Percentiles rank a stretch among this genome's conserved stretches.
Conservation (phyloP, 805 yeast species). For the Saccharomycopsis amapae region DNA sequence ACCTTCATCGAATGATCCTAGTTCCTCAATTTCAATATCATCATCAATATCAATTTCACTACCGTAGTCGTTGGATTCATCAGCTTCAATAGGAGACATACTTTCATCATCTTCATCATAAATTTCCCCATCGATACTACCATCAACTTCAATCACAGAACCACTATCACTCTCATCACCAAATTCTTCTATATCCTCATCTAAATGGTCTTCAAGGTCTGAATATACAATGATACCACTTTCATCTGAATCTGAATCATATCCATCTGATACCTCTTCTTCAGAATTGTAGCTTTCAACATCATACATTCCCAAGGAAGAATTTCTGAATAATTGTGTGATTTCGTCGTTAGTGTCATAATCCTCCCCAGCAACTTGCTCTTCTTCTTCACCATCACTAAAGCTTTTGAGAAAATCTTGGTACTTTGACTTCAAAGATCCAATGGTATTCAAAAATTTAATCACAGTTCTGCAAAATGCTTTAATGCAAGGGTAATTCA, state of each 20-base stretch:
- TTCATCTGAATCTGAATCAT: slow-evolving; percentile 36
- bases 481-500: slow-evolving; percentile 63
- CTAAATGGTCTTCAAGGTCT: slow-evolving; percentile 33
- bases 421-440: slow-evolving; percentile 47
- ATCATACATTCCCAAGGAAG: slow-evolving; percentile 92
- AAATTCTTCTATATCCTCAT: slow-evolving; percentile 26
- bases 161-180: slow-evolving; percentile 23
- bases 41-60: slow-evolving; percentile 24
- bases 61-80: slow-evolving; percentile 5
- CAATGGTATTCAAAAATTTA: slow-evolving; percentile 50
- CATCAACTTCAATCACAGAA: slow-evolving; percentile 30
- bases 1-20: slow-evolving; percentile 26
- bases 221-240: slow-evolving; percentile 24
- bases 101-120: slow-evolving; percentile 28
- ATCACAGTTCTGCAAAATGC: slow-evolving; percentile 52
- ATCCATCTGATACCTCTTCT: slow-evolving; percentile 49
- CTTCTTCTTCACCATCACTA: slow-evolving; percentile 44
- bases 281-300: slow-evolving; percentile 64
- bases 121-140: slow-evolving; percentile 30
- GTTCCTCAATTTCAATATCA: slow-evolving; percentile 24
- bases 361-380: slow-evolving; percentile 52
- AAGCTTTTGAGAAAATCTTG: slow-evolving; percentile 47
- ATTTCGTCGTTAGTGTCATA: slow-evolving; percentile 56
- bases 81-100: slow-evolving; percentile 22
- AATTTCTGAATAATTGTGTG: slow-evolving; percentile 77